A percentile compares a stretch with the other conserved stretches of the same genome.
These are phyloP conservation scores for Mucuna pruriens DNA, from an alignment of 306 rosid genomes.

Conservation along the genomic window DNA sequence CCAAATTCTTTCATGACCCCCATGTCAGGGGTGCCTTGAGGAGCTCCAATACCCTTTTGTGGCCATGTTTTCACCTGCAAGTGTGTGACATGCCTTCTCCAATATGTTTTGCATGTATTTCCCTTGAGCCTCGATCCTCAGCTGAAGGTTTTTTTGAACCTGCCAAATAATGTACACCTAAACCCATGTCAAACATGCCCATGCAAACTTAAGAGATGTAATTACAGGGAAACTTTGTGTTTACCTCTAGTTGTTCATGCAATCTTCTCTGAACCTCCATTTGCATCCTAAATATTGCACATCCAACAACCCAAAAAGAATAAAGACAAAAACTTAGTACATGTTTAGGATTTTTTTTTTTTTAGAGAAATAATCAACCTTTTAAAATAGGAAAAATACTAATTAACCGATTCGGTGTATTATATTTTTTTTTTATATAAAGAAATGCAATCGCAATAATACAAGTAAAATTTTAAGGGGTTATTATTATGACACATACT, in stretches of 20 bases:
- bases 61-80: constrained; percentile 89
- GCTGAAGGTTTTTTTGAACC: constrained; percentile 95
- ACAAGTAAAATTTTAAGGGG: no score
- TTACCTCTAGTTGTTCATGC: constrained; percentile 96
- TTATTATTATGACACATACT: no score
- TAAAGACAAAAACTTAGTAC: neutral
- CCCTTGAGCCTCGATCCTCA: constrained; percentile 99
- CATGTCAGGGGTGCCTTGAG: constrained; percentile 55
- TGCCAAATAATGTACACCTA: constrained; percentile 41
- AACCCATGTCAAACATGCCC: constrained; percentile 23
- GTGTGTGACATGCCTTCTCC: constrained; percentile 98
- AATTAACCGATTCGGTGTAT: no score
- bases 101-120: constrained; percentile 98
- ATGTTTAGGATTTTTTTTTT: neutral
- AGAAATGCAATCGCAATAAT: no score
- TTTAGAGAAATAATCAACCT: neutral
- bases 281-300: constrained; percentile 85
- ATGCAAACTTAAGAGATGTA: neutral
- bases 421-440: no score
- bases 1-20: constrained; percentile 70
- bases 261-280: constrained; percentile 99
- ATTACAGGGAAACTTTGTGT: neutral
- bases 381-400: no score
- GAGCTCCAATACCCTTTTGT: constrained; percentile 60
- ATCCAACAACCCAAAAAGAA: constrained; percentile 42